Conservation (phyloP, 108 stramenopile species). For the Cyclostephanos invisitatus region DNA sequence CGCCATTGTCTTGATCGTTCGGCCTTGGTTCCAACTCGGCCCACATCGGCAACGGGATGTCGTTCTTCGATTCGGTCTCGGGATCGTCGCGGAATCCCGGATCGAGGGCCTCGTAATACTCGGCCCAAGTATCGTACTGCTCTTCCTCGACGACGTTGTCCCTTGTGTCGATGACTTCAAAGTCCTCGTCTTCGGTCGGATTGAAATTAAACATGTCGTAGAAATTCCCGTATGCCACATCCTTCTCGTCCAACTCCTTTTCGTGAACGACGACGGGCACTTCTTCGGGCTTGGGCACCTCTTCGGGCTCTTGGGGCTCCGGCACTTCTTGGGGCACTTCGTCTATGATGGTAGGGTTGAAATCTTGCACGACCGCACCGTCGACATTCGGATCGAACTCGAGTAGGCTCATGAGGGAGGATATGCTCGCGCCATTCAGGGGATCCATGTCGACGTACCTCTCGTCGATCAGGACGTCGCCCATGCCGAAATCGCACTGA, state of each 20-base stretch:
- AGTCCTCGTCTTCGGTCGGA: not conserved
- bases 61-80: not conserved
- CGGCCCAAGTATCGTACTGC: constrained; percentile 2
- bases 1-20: not conserved
- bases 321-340: too few species aligned
- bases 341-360: not conserved
- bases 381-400: not conserved
- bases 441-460: not conserved
- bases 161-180: not conserved
- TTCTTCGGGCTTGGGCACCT: too few species aligned
- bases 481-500: constrained; percentile 27
- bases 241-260: not conserved
- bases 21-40: not conserved
- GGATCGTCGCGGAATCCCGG: constrained; percentile 4
- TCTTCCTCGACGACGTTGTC: not conserved
- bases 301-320: too few species aligned
- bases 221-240: not conserved
- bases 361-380: not conserved
- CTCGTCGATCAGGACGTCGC: constrained; percentile 10
- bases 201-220: not conserved
- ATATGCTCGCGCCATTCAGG: not conserved
- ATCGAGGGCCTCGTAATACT: constrained; percentile 1
- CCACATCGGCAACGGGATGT: not conserved
- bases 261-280: not conserved
- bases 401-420: not conserved